phyloP scores from a whole-genome alignment of 2,329 filamentous ascomycete genomes.

The Thielaviopsis musarum region DNA sequence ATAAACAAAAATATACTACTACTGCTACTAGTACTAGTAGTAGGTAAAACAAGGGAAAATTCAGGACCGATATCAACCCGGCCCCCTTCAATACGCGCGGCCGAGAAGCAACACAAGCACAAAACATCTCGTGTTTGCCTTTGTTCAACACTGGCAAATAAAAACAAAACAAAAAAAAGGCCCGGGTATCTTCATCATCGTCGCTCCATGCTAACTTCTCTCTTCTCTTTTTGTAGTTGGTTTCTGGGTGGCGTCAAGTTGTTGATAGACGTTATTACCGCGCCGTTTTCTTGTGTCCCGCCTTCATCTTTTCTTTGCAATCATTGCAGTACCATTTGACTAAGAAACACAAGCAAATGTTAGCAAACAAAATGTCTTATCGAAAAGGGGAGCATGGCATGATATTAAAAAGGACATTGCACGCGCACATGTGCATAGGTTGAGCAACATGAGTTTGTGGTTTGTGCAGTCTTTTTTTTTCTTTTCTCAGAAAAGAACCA shows the following conservation, averaged over 20 bases:
- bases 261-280: conserved; percentile 22
- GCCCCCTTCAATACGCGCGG: no score
- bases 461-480: not conserved
- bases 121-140: not conserved
- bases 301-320: conserved; percentile 50
- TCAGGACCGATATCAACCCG: not conserved
- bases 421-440: not conserved
- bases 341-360: conserved; percentile 21
- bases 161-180: not conserved
- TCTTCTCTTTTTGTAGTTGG: not conserved
- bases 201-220: not conserved
- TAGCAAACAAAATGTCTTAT: conserved; percentile 14
- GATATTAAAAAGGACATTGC: not conserved
- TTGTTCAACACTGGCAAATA: not conserved
- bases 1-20: not conserved
- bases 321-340: conserved; percentile 74
- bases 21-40: no score
- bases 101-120: not conserved
- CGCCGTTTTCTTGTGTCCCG: conserved; percentile 34
- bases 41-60: not conserved
- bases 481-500: not conserved
- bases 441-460: no score
- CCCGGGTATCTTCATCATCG: not conserved
- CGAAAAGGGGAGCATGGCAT: not conserved
- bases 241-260: not conserved